Percentiles rank a stretch among this genome's conserved stretches.
These are phyloP conservation scores for Pezicula carpinea DNA, from an alignment of 2,329 filamentous ascomycete genomes.

Conservation along the genomic window DNA sequence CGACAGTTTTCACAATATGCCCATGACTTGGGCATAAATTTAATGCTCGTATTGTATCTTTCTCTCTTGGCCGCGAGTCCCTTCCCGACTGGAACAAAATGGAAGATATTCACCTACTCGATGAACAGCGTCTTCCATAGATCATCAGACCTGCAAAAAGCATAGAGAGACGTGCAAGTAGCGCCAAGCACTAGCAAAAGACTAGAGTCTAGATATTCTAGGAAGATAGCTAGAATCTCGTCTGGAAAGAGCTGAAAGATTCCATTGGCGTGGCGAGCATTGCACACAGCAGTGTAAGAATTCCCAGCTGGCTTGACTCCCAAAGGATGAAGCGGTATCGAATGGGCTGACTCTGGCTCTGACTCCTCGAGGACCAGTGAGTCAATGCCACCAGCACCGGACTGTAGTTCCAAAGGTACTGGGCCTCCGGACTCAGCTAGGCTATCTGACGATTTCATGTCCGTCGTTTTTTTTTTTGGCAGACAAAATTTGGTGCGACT, in stretches of 20 bases:
- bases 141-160: conserved; percentile 79
- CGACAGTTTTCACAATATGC: no score
- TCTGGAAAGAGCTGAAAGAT: conserved; percentile 68
- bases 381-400: conserved; percentile 13
- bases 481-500: not conserved
- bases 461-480: not conserved
- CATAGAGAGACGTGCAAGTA: conserved; percentile 82
- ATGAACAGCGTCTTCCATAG: conserved; percentile 84
- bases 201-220: conserved; percentile 68
- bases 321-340: conserved; percentile 74
- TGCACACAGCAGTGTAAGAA: conserved; percentile 60
- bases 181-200: conserved; percentile 63
- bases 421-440: conserved; percentile 11
- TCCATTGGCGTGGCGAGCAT: conserved; percentile 64
- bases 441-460: conserved; percentile 16
- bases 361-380: conserved; percentile 34
- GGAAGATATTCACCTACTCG: conserved; percentile 56
- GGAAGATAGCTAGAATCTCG: conserved; percentile 68
- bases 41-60: not conserved
- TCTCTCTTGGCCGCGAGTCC: not conserved
- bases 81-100: conserved; percentile 1
- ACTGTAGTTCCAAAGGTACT: conserved; percentile 8
- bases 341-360: conserved; percentile 30
- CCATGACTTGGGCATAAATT: not conserved
- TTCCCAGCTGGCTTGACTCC: conserved; percentile 87